Evolutionary conservation across 495 filamentous ascomycete genomes (phyloP).

Genomic region (Lasiosphaeria hispida): DNA sequence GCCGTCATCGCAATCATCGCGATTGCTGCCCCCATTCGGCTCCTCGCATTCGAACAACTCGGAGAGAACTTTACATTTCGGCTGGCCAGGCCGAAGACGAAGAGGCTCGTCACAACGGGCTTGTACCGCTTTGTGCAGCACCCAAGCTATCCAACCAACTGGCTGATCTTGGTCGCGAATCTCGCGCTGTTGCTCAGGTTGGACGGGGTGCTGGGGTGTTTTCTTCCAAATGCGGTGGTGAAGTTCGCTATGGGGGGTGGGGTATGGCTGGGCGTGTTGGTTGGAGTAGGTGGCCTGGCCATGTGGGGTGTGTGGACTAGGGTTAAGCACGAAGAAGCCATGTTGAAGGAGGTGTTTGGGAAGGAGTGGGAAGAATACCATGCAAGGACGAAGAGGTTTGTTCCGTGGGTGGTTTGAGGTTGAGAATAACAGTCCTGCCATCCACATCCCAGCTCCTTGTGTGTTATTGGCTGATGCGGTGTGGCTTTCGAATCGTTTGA

Average conservation of each 20-base stretch:
- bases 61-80: slow-evolving; percentile 50
- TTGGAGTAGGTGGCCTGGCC: not conserved
- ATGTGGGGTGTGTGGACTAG: slow-evolving; percentile 19
- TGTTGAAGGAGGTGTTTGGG: slow-evolving; percentile 43
- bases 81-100: slow-evolving; percentile 45
- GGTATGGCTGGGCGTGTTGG: slow-evolving; percentile 5
- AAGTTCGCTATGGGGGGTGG: slow-evolving; percentile 13
- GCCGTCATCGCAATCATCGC: too few species aligned
- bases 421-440: too few species aligned
- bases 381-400: slow-evolving; percentile 29
- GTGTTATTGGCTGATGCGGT: too few species aligned
- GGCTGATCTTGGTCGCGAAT: slow-evolving; percentile 16
- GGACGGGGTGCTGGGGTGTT: slow-evolving; percentile 35
- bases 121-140: slow-evolving; percentile 49
- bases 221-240: slow-evolving; percentile 26
- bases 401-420: slow-evolving; percentile 31
- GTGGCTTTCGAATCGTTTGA: too few species aligned
- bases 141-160: slow-evolving; percentile 44
- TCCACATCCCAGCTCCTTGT: too few species aligned
- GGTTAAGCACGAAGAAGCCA: slow-evolving; percentile 41
- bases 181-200: slow-evolving; percentile 21
- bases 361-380: slow-evolving; percentile 46
- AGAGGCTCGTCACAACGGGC: slow-evolving; percentile 40
- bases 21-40: too few species aligned
- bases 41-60: too few species aligned